phyloP scores from a whole-genome alignment of 2,329 filamentous ascomycete species.

The Phaeomoniella chlamydospora region DNA sequence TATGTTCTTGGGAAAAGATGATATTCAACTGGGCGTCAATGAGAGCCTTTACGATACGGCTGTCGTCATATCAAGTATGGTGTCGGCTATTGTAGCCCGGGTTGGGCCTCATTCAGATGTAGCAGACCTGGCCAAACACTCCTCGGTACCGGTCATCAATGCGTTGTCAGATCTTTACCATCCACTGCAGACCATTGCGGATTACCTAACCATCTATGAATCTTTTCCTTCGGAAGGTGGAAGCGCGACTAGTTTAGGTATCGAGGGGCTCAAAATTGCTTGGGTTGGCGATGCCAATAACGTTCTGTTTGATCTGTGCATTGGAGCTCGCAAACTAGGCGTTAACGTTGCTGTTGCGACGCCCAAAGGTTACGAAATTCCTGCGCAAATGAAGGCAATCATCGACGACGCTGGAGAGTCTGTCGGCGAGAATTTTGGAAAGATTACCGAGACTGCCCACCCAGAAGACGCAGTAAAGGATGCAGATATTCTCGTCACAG shows the following conservation, averaged over 20 bases:
- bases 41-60: slow-evolving; percentile 90
- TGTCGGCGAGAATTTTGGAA: slow-evolving; percentile 41
- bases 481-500: slow-evolving; percentile 83
- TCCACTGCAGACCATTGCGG: slow-evolving; percentile 85
- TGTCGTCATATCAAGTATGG: slow-evolving; percentile 87
- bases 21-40: slow-evolving; percentile 91
- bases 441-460: slow-evolving; percentile 57
- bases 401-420: slow-evolving; percentile 51
- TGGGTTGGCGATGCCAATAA: slow-evolving; percentile 98
- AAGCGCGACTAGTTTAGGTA: slow-evolving; percentile 40
- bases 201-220: slow-evolving; percentile 84
- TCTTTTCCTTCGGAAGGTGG: slow-evolving; percentile 37
- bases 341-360: slow-evolving; percentile 78
- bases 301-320: slow-evolving; percentile 85
- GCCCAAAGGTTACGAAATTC: slow-evolving; percentile 72
- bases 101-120: slow-evolving; percentile 68
- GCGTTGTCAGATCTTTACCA: slow-evolving; percentile 83
- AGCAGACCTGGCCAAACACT: slow-evolving; percentile 53
- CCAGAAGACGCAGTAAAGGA: slow-evolving; percentile 76
- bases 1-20: slow-evolving; percentile 91
- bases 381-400: slow-evolving; percentile 54
- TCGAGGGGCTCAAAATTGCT: slow-evolving; percentile 77
- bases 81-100: slow-evolving; percentile 66
- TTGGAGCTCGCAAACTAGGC: slow-evolving; percentile 74
- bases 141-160: slow-evolving; percentile 70